Evolutionary conservation across 148 eudicot species (phyloP).

Genomic region (Rhododendron ferrugineum): DNA sequence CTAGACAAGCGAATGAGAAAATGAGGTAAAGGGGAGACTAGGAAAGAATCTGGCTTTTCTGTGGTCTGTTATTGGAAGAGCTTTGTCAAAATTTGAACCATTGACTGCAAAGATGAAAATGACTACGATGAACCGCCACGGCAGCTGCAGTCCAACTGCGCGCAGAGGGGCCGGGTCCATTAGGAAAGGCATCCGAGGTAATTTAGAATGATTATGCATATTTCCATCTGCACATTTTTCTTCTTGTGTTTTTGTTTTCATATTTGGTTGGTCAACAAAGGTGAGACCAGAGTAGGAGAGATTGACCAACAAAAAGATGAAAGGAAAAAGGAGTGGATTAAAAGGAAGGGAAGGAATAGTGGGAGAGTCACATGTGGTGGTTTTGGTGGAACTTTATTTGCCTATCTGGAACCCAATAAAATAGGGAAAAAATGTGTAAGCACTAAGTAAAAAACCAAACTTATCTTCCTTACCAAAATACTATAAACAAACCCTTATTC

Average conservation of each 20-base stretch:
- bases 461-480: too few species aligned
- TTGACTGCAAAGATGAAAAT: too few species aligned
- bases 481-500: neutral
- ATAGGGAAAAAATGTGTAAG: neutral
- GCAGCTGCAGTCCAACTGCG: too few species aligned
- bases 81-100: too few species aligned
- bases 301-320: slow-evolving; percentile 8
- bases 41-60: too few species aligned
- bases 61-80: too few species aligned
- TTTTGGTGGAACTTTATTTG: neutral
- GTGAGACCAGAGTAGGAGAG: slow-evolving; percentile 4
- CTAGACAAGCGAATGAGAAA: neutral
- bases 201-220: neutral
- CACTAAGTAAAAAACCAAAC: neutral
- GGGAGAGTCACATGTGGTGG: slow-evolving; percentile 6
- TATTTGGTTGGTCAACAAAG: slow-evolving; percentile 16
- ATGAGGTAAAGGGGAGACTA: neutral
- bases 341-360: slow-evolving; percentile 17
- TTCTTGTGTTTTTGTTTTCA: neutral
- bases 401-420: slow-evolving; percentile 1
- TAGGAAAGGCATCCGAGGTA: slow-evolving; percentile 13
- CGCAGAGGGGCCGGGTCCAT: too few species aligned
- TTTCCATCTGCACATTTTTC: neutral
- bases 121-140: too few species aligned
- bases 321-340: slow-evolving; percentile 9